These are phyloP conservation scores for Sporodiniella umbellata DNA, from an alignment of 371 early-diverging fungal genomes.

Conservation along the genomic window DNA sequence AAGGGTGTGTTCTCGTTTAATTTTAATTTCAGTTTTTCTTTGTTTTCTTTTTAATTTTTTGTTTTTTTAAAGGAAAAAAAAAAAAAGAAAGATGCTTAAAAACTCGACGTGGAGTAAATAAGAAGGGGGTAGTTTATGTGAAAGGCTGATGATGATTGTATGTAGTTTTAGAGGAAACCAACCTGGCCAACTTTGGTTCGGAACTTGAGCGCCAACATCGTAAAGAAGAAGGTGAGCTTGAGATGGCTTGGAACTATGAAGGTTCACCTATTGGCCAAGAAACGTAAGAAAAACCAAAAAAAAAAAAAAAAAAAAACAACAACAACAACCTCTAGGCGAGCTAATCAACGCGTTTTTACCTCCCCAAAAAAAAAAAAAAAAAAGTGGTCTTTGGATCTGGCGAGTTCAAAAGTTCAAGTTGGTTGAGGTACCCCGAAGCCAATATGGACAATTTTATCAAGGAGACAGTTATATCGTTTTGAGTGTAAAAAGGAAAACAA, in stretches of 20 bases:
- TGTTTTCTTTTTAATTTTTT: background rate
- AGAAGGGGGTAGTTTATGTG: background rate
- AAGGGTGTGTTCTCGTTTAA: no score
- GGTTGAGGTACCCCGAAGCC: slow-evolving; percentile 55
- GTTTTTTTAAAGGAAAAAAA: background rate
- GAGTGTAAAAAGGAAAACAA: slow-evolving; percentile 48
- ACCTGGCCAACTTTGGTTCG: slow-evolving; percentile 72
- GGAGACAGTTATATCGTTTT: slow-evolving; percentile 82
- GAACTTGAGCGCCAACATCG: slow-evolving; percentile 71
- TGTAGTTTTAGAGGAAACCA: slow-evolving; percentile 65
- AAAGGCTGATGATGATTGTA: background rate
- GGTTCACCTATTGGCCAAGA: slow-evolving; percentile 48
- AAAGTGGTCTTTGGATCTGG: slow-evolving; percentile 78
- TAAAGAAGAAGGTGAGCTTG: slow-evolving; percentile 65
- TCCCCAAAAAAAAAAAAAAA: no score
- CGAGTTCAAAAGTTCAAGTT: slow-evolving; percentile 79
- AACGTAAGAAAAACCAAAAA: slow-evolving; percentile 21
- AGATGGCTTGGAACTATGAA: slow-evolving; percentile 67
- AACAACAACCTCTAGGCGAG: no score
- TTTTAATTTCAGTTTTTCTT: no score
- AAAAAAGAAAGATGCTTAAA: slow-evolving; percentile 37
- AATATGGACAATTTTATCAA: slow-evolving; percentile 71
- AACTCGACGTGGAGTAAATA: slow-evolving; percentile 50
- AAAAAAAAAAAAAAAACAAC: no score
- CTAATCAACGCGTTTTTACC: background rate